These are phyloP conservation scores for Candida freyschussii DNA, from an alignment of 1,139 yeast species.

Conservation along the genomic window DNA sequence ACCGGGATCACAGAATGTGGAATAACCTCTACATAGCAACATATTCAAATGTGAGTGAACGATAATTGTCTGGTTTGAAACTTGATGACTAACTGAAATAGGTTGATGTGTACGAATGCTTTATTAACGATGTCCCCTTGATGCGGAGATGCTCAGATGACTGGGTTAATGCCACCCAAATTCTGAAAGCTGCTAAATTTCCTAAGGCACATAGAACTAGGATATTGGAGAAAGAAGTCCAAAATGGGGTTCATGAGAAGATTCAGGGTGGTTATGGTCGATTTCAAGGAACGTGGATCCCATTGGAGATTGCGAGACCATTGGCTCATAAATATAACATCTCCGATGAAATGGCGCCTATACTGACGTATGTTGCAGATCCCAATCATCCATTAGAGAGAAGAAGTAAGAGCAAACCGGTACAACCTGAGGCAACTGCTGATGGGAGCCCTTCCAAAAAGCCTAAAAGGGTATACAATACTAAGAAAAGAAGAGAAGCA, in stretches of 20 bases:
- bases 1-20: constrained; percentile 1
- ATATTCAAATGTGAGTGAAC: constrained; percentile 23
- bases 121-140: constrained; percentile 46
- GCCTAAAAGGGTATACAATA: constrained; percentile 21
- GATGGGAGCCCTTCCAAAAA: constrained; percentile 29
- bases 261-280: constrained; percentile 97
- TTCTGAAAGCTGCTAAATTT: constrained; percentile 87
- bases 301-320: constrained; percentile 49
- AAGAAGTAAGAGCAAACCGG: constrained; percentile 13
- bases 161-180: constrained; percentile 94
- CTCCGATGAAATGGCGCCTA: constrained; percentile 51
- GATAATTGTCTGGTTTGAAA: no score
- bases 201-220: constrained; percentile 93
- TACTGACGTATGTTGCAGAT: constrained; percentile 43
- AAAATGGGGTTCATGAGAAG: constrained; percentile 81
- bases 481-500: constrained; percentile 25
- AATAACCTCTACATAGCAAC: constrained; percentile 21
- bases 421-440: constrained; percentile 19
- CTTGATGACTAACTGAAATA: constrained; percentile 1
- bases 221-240: constrained; percentile 86
- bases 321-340: constrained; percentile 52
- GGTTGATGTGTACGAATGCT: constrained; percentile 56
- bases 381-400: constrained; percentile 47
- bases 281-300: constrained; percentile 96
- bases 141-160: constrained; percentile 82